A percentile compares a stretch with the other conserved stretches of the same genome.
Evolutionary conservation across 176 grass and related monocot species (phyloP).

Genomic region (Oryza coarctata): DNA sequence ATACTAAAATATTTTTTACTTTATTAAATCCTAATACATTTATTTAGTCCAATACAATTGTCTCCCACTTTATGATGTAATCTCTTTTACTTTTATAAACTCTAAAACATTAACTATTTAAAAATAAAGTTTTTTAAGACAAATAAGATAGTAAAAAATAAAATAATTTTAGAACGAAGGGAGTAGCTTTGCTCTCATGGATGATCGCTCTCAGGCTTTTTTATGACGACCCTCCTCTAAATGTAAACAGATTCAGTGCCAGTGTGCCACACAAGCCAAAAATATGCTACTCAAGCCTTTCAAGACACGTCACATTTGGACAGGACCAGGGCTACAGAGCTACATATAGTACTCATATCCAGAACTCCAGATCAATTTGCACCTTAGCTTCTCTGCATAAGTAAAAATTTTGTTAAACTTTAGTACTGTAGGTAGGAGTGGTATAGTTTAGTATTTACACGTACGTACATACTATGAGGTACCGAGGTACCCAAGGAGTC

Average conservation of each 20-base stretch:
- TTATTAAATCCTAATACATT: no score
- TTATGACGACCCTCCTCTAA: slow-evolving; percentile 60
- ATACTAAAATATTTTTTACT: no score
- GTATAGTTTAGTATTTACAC: no score
- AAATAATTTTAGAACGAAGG: no score
- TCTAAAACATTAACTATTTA: no score
- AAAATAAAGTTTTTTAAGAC: no score
- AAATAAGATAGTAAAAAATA: no score
- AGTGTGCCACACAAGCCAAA: slow-evolving; percentile 44
- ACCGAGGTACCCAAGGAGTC: not conserved
- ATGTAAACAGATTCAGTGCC: slow-evolving; percentile 45
- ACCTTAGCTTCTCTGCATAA: not conserved
- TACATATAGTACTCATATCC: not conserved
- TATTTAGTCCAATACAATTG: no score
- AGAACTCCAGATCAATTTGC: not conserved
- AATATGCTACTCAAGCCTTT: slow-evolving; percentile 38
- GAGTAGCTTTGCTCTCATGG: not conserved
- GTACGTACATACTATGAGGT: no score
- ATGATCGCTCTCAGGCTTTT: slow-evolving; percentile 41
- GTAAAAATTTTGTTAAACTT: not conserved
- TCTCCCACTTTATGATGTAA: no score
- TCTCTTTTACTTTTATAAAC: no score
- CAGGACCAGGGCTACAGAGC: not conserved
- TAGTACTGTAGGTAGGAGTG: not conserved
- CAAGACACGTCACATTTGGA: slow-evolving; percentile 31